Evolutionary conservation across 1,284 basidiomycete genomes (phyloP).

Genomic region (Waitea zeae): DNA sequence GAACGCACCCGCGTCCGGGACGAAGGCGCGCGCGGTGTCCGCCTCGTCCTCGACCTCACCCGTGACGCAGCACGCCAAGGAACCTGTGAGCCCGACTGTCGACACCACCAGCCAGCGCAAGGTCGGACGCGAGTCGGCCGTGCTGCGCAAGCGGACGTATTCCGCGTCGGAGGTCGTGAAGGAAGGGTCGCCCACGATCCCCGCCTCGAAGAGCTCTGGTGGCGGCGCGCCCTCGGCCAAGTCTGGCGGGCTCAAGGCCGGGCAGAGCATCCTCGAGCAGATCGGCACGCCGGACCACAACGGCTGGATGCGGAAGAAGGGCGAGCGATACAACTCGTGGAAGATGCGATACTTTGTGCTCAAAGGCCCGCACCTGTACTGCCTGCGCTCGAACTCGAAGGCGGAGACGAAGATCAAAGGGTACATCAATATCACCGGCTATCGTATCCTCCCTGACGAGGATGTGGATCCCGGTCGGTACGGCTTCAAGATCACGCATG

Average conservation of each 20-base stretch:
- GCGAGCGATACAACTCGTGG: conserved; percentile 89
- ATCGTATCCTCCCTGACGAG: conserved; percentile 89
- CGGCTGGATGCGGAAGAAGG: conserved; percentile 94
- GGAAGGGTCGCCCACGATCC: not conserved
- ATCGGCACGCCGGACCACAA: conserved; percentile 78
- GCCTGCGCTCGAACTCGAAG: conserved; percentile 53
- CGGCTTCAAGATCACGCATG: conserved; percentile 91
- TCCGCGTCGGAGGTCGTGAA: conserved; percentile 16
- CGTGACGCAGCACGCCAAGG: conserved; percentile 6
- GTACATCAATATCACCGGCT: conserved; percentile 83
- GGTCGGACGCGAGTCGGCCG: conserved; percentile 17
- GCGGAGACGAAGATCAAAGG: conserved; percentile 90
- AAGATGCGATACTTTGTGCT: conserved; percentile 89
- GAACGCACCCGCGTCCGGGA: not conserved
- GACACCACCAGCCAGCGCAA: too few species aligned
- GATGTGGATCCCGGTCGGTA: conserved; percentile 85
- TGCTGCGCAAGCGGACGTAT: conserved; percentile 32
- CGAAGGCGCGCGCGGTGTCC: not conserved
- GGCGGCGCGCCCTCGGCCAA: conserved; percentile 10
- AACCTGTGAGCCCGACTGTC: conserved; percentile 20
- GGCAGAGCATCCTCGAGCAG: conserved; percentile 65
- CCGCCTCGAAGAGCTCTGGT: too few species aligned
- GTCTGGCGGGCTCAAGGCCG: conserved; percentile 49
- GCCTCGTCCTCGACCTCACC: not conserved
- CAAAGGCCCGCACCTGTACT: conserved; percentile 84